A percentile compares a stretch with the other conserved stretches of the same genome.
phyloP scores from a whole-genome alignment of 2,329 filamentous ascomycete genomes.

The Colletotrichum sp. region DNA sequence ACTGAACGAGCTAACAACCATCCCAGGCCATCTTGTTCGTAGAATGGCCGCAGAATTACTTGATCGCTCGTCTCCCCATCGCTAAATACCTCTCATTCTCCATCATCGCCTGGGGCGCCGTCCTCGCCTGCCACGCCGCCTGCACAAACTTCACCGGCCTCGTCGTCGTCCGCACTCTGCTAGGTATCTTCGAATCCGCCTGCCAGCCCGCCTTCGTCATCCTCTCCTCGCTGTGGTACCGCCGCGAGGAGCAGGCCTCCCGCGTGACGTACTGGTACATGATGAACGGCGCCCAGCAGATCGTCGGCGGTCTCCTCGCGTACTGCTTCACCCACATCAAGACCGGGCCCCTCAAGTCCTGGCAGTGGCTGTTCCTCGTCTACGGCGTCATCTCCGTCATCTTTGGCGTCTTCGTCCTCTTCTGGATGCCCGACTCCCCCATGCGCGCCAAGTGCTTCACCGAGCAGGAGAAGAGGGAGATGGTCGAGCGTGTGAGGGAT shows the following conservation, averaged over 20 bases:
- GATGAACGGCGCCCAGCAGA: constrained; percentile 79
- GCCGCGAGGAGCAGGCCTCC: constrained; percentile 68
- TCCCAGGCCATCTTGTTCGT: background rate
- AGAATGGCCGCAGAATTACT: constrained; percentile 67
- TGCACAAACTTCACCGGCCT: constrained; percentile 66
- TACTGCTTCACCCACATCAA: constrained; percentile 66
- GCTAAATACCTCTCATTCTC: constrained; percentile 67
- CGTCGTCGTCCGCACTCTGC: constrained; percentile 65
- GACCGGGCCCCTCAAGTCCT: constrained; percentile 60
- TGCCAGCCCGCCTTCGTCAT: constrained; percentile 74
- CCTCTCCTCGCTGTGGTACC: constrained; percentile 74
- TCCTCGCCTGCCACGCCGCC: constrained; percentile 66
- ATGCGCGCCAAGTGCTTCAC: constrained; percentile 75
- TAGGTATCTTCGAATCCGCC: constrained; percentile 74
- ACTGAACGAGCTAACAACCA: accelerated
- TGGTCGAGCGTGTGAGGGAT: constrained; percentile 64
- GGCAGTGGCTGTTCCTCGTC: constrained; percentile 72
- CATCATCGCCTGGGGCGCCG: constrained; percentile 68
- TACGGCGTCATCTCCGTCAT: constrained; percentile 69
- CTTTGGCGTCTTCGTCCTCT: constrained; percentile 69
- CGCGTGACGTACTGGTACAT: constrained; percentile 78
- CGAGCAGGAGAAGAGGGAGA: constrained; percentile 69
- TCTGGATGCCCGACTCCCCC: constrained; percentile 71
- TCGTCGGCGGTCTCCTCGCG: constrained; percentile 73
- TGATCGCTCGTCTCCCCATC: constrained; percentile 67